These are phyloP conservation scores for Taphrina pruni DNA, from an alignment of 1,139 yeast genomes.

Conservation along the genomic window DNA sequence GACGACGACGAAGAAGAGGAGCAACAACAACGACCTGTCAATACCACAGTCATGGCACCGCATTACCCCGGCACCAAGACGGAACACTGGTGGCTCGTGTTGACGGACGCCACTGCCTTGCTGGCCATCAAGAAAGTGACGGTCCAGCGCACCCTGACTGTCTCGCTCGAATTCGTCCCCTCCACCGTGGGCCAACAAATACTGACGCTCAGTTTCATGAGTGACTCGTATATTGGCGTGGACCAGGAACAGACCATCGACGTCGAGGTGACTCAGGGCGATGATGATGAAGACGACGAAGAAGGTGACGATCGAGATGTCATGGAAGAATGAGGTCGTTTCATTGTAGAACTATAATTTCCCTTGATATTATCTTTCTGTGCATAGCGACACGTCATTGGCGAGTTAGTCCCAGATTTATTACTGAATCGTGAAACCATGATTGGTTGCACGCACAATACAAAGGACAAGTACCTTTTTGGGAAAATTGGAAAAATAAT, in stretches of 20 bases:
- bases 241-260: slow-evolving; percentile 76
- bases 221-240: slow-evolving; percentile 89
- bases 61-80: slow-evolving; percentile 63
- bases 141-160: slow-evolving; percentile 53
- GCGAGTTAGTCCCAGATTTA: too few species aligned
- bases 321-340: slow-evolving; percentile 3
- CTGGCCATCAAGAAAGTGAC: slow-evolving; percentile 75
- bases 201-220: slow-evolving; percentile 79
- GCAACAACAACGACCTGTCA: slow-evolving; percentile 17
- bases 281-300: background rate
- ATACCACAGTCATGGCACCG: slow-evolving; percentile 53
- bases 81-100: slow-evolving; percentile 80
- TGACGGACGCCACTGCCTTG: slow-evolving; percentile 75
- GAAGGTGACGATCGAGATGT: slow-evolving; percentile 14
- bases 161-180: slow-evolving; percentile 63
- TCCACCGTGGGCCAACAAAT: slow-evolving; percentile 67
- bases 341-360: too few species aligned
- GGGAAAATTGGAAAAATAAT: too few species aligned
- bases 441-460: too few species aligned
- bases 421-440: too few species aligned
- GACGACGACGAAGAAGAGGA: slow-evolving; percentile 44
- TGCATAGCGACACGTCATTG: background rate
- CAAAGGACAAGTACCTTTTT: too few species aligned
- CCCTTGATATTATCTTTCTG: background rate
- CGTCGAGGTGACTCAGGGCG: slow-evolving; percentile 20